Evolutionary conservation across 2,329 filamentous ascomycete genomes (phyloP), one percentile per base, ranked within the genome.

Genomic region (Ceratocystis albifundus): DNA sequence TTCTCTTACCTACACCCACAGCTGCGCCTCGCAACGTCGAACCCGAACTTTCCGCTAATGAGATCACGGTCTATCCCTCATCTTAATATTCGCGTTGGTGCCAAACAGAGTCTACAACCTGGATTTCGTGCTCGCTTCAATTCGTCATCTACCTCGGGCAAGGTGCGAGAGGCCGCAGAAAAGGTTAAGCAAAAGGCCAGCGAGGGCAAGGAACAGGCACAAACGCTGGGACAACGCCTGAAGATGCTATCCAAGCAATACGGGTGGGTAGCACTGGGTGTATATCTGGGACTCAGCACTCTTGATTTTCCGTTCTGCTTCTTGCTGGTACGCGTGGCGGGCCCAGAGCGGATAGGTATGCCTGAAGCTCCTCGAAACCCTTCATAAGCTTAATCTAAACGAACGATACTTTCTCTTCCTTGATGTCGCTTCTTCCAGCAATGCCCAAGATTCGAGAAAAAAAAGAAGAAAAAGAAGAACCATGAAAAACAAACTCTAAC

Each of bases 231-330:
- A 1, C 85, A 85, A 69, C 83, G 88, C 30, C 78, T 97, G 73
- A 91, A 87, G 76, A 90, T 89, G 74, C 82, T 99, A 59, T 91
- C 88, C 2, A 86, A 87, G 69, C 93, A 97, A 75, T 99, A 99
- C 75, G 94, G 94, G 50, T 97, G 92, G 90, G 83, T 89, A 2
- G 92, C 92, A 0, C 76, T 96, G 4, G 93, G 91, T n/a, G 89
- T 99, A 15, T 99, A 99, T 75, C 76, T 96, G 10, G 80, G 80
- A 0, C 77, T 99, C 65, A 92, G 89, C 53, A 88, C 89, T 46
- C 77, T 96, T 64, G 94, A 99, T 76, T 96, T 97, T 70, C 94
- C 94, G 0, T 89, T 97, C 74, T 97, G 93, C 77, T 99, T 96
- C 77, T 77, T 96, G 65, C 84, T 94, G 8, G 94, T 99, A 61